Evolutionary conservation across 805 yeast genomes (phyloP), one percentile per base, ranked within the genome.

Genomic region (Wickerhamiella cacticola): DNA sequence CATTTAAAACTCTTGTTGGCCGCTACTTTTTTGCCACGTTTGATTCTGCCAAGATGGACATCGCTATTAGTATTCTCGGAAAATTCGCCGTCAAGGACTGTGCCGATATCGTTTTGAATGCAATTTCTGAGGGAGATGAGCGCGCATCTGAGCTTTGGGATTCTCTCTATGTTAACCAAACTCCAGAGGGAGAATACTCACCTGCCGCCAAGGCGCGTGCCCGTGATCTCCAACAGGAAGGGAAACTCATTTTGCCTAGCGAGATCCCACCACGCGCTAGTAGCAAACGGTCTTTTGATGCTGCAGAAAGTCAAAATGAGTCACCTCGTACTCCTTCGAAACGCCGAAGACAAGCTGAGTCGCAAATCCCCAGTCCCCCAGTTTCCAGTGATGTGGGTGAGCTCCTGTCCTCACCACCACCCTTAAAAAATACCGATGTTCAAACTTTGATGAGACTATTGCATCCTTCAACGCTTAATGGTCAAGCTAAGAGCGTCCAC

Each of bases 81-180:
- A 5, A 24, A 5, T 19, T 23, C 21, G 29, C 23, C 3, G 18
- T 43, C 24, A 43, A 43, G 26, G 40, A 24, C 7, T 29, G 33
- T 24, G 46, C 46, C 7, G 40, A 43, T 26, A 24, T 43, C 4
- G 16, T 43, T 16, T 12, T 43, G 19, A 40, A 33, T 4, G 38
- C 46, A 23, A 16, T 43, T 16, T 12, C 18, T 9, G 8, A 9
- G 7, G 36, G 36, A 7, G n/a, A 15, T 19, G 3, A 31, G 5
- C 36, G 36, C 10, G 36, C 36, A 5, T 31, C 36, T 15, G 36
- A 31, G 36, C 36, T 31, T 15, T 31, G 36, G 36, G 21, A 31
- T 18, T 19, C 5, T 12, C 19, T 31, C 5, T 31, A 31, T 10
- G 36, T 31, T 12, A 19, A 31, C 19, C 36, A 31, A 10, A 5